Evolutionary conservation across 139 green algal species (phyloP).

Genomic region (Trebouxia sp.): DNA sequence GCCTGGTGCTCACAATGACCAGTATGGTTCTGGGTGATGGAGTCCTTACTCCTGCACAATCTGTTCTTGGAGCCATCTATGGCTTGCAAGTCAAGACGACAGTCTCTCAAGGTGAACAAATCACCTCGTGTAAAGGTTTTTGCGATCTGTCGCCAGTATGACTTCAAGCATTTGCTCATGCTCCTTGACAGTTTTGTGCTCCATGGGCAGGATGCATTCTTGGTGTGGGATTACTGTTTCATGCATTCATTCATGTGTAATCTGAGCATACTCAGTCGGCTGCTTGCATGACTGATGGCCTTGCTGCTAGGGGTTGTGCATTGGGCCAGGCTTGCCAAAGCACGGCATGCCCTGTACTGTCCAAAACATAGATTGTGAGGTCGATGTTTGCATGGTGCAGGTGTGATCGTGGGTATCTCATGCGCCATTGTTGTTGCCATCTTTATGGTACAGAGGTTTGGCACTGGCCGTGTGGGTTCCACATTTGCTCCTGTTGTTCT

Average conservation of each 20-base stretch:
- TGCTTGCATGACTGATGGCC: too few relatives aligned
- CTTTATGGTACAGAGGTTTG: conserved; percentile 56
- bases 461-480: conserved; percentile 44
- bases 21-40: conserved; percentile 44
- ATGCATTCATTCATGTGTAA: too few relatives aligned
- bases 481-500: conserved; percentile 61
- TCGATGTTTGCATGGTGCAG: conserved; percentile 8
- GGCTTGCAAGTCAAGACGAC: conserved; percentile 13
- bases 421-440: conserved; percentile 47
- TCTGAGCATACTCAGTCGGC: too few relatives aligned
- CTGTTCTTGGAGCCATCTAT: conserved; percentile 26
- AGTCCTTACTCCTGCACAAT: conserved; percentile 42
- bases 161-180: too few relatives aligned
- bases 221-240: too few relatives aligned
- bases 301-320: too few relatives aligned
- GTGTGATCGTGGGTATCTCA: conserved; percentile 30
- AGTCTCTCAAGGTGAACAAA: not conserved
- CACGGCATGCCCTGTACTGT: not conserved
- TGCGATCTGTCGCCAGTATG: too few relatives aligned
- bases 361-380: not conserved
- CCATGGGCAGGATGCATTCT: too few relatives aligned
- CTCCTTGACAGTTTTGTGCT: too few relatives aligned
- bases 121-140: too few relatives aligned
- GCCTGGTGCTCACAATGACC: conserved; percentile 34
- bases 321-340: too few relatives aligned